Evolutionary conservation across 768 basidiomycete species (phyloP), one percentile per base, ranked within the genome.

Genomic region (Trametes cubensis): DNA sequence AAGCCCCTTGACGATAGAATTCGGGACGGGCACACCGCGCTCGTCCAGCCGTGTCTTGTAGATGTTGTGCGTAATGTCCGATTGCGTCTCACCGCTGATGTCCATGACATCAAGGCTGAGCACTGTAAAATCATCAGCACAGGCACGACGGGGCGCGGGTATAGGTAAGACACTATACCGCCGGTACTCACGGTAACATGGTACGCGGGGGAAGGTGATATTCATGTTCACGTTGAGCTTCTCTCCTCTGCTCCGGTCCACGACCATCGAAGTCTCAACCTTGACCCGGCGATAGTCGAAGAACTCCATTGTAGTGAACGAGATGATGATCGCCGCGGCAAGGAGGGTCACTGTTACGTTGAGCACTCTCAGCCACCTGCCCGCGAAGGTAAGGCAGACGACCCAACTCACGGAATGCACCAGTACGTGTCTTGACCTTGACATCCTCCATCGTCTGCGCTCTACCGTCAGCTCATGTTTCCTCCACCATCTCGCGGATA

Each of bases 91-190:
- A 26, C 97, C 97, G 61, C 91, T 93, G 61, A 99, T 97, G 71
- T 99, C 97, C 92, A 98, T 95, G 55, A 98, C 87, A 75, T 99
- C 97, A 55, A 98, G 77, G 72, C 93, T 95, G 56, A 99, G 83
- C 49, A 99, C 96, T 99, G 41, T 1, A 6, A 4, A 2, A 20
- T 15, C 4, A n/a, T 51, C 18, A 51, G 30, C 50, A 21, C 18
- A 34, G 13, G 69, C 28, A 56, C 15, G n/a, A 56, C 13, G 7
- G 11, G 7, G 46, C n/a, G 7, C n/a, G 46, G 23, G n/a, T 56
- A 47, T 13, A n/a, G 18, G 45, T 20, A 53, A 18, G 14, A 21
- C 10, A 11, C 6, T 34, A 11, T 11, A 11, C 34, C 34, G 10
- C 34, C 34, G 34, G 25, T 30, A 83, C 95, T 79, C 74, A 98